These are phyloP conservation scores for Williopsis jadinii DNA, from an alignment of 1,139 yeast species.

Conservation along the genomic window DNA sequence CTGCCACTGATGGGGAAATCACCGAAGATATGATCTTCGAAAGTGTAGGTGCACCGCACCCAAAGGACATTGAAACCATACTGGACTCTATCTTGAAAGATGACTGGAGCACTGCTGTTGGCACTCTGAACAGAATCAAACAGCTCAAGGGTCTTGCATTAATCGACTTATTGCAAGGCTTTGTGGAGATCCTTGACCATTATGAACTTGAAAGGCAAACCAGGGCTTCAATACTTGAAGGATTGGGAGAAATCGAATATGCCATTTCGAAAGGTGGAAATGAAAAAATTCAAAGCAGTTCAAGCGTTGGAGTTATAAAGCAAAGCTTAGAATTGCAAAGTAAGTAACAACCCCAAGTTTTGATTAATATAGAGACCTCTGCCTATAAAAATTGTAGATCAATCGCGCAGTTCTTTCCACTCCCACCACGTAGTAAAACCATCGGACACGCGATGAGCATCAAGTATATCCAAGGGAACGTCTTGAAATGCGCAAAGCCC, in stretches of 20 bases:
- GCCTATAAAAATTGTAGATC: too few species aligned
- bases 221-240: conserved; percentile 55
- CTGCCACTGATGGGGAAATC: conserved; percentile 59
- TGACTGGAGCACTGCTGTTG: conserved; percentile 78
- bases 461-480: conserved; percentile 53
- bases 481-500: conserved; percentile 35
- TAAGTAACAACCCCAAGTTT: too few species aligned
- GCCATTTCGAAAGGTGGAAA: conserved; percentile 89
- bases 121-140: conserved; percentile 58
- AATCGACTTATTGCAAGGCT: conserved; percentile 74
- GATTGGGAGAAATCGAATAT: conserved; percentile 82
- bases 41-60: conserved; percentile 94
- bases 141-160: conserved; percentile 78
- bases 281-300: conserved; percentile 84
- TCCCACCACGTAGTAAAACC: too few species aligned
- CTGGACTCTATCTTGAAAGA: conserved; percentile 74
- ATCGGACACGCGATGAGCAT: conserved; percentile 13
- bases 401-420: too few species aligned
- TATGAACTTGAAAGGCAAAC: conserved; percentile 60
- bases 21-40: conserved; percentile 76
- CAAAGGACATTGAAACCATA: conserved; percentile 70
- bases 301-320: conserved; percentile 83
- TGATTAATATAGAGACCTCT: too few species aligned
- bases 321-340: conserved; percentile 30
- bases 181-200: conserved; percentile 59